Evolutionary conservation across 192 early-diverging fungal species (phyloP).

Genomic region (Allomyces macrogynus): DNA sequence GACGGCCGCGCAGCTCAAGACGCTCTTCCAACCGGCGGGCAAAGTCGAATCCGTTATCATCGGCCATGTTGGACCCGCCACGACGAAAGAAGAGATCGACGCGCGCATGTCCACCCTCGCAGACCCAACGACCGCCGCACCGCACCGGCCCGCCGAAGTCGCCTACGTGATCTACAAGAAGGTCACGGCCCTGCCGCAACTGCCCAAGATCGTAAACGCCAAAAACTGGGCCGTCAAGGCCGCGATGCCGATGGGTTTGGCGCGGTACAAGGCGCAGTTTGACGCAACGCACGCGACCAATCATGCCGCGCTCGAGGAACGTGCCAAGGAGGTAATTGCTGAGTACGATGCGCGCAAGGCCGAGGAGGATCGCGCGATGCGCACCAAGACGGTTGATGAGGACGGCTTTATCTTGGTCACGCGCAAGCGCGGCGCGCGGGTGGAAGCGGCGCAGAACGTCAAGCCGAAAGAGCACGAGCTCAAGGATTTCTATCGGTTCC

Average conservation of each 20-base stretch:
- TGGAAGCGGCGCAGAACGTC: conserved; percentile 15
- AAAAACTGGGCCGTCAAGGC: not conserved
- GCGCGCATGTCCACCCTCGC: not conserved
- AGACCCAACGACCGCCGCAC: not conserved
- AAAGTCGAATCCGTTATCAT: not conserved
- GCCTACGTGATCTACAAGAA: not conserved
- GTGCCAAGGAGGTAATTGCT: conserved; percentile 11
- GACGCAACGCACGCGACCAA: conserved; percentile 5
- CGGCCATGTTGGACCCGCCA: not conserved
- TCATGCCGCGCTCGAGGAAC: conserved; percentile 6
- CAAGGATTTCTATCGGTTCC: conserved; percentile 40
- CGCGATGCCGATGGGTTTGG: not conserved
- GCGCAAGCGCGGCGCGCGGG: conserved; percentile 7
- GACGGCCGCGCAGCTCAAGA: not conserved
- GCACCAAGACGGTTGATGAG: conserved; percentile 25
- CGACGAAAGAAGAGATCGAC: not conserved
- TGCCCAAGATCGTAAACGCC: not conserved
- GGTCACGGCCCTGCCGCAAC: not conserved
- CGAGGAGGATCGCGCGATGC: conserved; percentile 6
- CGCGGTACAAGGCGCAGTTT: not conserved
- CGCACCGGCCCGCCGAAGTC: not conserved
- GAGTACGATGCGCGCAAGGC: conserved; percentile 14
- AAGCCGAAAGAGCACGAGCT: conserved; percentile 25
- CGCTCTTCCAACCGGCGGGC: not conserved
- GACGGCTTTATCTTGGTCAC: conserved; percentile 35